Evolutionary conservation across 768 basidiomycete genomes (phyloP), one percentile per base, ranked within the genome.

Genomic region (Trametes punicea): DNA sequence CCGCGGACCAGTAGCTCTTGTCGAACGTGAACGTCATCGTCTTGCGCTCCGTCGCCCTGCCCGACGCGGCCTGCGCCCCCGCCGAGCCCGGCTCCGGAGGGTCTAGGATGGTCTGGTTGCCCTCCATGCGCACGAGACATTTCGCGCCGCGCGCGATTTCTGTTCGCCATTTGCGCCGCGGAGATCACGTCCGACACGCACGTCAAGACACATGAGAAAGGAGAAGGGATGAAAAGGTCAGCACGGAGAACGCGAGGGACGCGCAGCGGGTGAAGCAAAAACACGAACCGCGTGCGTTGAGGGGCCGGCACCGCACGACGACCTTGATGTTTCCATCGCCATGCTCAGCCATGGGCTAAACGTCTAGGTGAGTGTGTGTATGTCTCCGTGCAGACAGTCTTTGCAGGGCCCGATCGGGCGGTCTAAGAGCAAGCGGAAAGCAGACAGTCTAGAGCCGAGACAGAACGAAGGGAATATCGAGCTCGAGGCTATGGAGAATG

Each of bases 1-100:
- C 92, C 13, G 93, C 93, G 36, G 93, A 94, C 95, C 94, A 96
- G 72, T 98, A 98, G 51, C 88, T 90, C 80, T 95, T 96, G 81
- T 98, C 96, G 63, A 98, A 98, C 60, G 89, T 88, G 72, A 98
- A 98, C 0, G 81, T 71, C 83, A 94, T 88, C 6, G 86, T 81
- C 75, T 90, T 96, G 64, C 91, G 85, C 72, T 97, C 95, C 7
- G 89, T 87, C 16, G 93, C 90, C 66, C 91, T 88, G 65, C 90
- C 90, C 18, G 81, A 70, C 66, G 84, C 81, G 52, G 73, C 66
- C 63, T 70, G 65, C 7, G 65, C 71, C 67, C 84, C 85, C 36
- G 75, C 62, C 4, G 86, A 84, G 38, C 88, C 88, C 13, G 70
- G 16, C 65, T 95, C 92, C 27, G 95, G 95, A 16, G 95, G 93